phyloP scores from a whole-genome alignment of 2,329 filamentous ascomycete species.

The Emergomyces pasteurianus region DNA sequence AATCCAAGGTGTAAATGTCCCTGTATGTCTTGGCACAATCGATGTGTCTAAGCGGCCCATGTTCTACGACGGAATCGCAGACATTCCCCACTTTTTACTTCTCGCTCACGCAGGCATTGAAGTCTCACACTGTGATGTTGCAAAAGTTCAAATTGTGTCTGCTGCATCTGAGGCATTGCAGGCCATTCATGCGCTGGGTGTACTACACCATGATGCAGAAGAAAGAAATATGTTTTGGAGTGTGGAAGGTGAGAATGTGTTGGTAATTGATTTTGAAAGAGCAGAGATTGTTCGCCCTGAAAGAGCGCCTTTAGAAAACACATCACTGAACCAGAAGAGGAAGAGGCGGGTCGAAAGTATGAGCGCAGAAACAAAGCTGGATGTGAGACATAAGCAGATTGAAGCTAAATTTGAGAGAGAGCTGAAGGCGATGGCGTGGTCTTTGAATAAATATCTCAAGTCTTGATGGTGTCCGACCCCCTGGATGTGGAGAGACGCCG shows the following conservation, averaged over 20 bases:
- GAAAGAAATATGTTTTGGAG: slow-evolving; percentile 9
- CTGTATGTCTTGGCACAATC: slow-evolving; percentile 13
- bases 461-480: neutral
- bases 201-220: slow-evolving; percentile 4
- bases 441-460: neutral
- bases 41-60: slow-evolving; percentile 6
- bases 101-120: slow-evolving; percentile 6
- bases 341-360: neutral
- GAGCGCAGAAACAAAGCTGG: neutral
- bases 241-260: slow-evolving; percentile 4
- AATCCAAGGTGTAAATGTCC: slow-evolving; percentile 11
- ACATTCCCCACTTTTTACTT: slow-evolving; percentile 8
- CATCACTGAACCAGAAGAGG: slow-evolving; percentile 1
- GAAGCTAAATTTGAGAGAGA: slow-evolving; percentile 1
- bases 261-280: slow-evolving; percentile 10
- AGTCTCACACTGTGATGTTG: neutral
- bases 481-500: neutral
- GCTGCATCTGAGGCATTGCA: slow-evolving; percentile 2
- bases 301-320: neutral
- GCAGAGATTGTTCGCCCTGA: slow-evolving; percentile 2
- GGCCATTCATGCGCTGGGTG: slow-evolving; percentile 8
- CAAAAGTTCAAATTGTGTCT: neutral
- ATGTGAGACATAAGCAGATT: neutral
- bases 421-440: neutral
- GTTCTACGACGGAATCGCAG: slow-evolving; percentile 7